phyloP scores from a whole-genome alignment of 306 rosid genomes.

The Hippophae gyantsensis region DNA sequence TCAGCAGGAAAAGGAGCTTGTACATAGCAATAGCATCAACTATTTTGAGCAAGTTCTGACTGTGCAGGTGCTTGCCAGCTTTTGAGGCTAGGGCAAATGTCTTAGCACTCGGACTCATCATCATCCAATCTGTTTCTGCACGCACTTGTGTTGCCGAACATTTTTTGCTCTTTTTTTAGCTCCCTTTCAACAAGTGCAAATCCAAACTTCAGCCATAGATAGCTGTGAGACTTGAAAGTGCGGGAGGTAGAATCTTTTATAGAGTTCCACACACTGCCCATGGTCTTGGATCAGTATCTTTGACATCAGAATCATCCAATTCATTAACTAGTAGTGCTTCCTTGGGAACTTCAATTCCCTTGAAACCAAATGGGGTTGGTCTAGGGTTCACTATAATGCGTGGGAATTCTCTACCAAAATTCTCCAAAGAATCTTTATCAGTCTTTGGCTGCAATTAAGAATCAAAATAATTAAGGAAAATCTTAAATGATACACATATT shows the following conservation, averaged over 20 bases:
- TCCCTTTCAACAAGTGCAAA: conserved; percentile 88
- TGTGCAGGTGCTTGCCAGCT: conserved; percentile 46
- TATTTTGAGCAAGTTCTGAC: conserved; percentile 17
- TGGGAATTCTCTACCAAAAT: conserved; percentile 54
- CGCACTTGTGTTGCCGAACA: conserved; percentile 84
- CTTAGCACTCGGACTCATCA: conserved; percentile 60
- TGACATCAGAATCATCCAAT: conserved; percentile 44
- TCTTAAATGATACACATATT: neutral
- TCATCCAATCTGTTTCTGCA: conserved; percentile 55
- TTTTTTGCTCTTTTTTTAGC: conserved; percentile 91
- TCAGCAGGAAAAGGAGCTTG: neutral
- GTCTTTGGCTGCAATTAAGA: conserved; percentile 57
- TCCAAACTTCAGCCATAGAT: conserved; percentile 82
- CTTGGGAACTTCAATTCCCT: conserved; percentile 48
- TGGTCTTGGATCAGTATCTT: conserved; percentile 57
- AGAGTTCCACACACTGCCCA: conserved; percentile 53
- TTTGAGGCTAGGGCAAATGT: conserved; percentile 63
- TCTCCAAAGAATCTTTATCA: conserved; percentile 51
- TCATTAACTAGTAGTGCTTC: conserved; percentile 54
- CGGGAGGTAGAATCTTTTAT: conserved; percentile 15
- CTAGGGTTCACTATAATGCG: conserved; percentile 70
- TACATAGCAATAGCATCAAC: neutral
- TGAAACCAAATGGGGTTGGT: conserved; percentile 57
- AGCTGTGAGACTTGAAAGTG: conserved; percentile 26
- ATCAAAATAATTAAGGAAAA: neutral